Evolutionary conservation across 495 filamentous ascomycete species (phyloP), one percentile per base, ranked within the genome.

Genomic region (Tuber umbilicatum): DNA sequence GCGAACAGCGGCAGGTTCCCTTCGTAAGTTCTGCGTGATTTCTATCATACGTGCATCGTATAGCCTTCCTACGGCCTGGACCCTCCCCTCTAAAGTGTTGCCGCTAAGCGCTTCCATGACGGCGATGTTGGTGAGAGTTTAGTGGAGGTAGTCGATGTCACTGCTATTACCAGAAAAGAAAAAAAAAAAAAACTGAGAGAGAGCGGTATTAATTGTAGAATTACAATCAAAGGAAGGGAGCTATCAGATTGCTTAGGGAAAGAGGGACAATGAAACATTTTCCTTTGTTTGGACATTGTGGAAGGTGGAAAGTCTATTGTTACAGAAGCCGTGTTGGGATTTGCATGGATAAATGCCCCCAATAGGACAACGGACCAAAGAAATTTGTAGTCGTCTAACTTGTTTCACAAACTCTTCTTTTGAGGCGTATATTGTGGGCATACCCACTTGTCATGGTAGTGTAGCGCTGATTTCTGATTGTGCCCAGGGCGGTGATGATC

Each of bases 281-380:
- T 64, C 55, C 55, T 64, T 64, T 64, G 55, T 64, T 31, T 17
- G 55, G 14, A 35, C 55, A 27, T 64, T 17, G 55, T 64, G 27
- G 55, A 31, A 64, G 55, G 55, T 64, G 55, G 55, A 64, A 64
- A 64, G 55, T 64, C 12, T 64, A 64, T 64, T 64, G 55, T 35
- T 64, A 5, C 19, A 17, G 27, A 64, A 64, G 55, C 27, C 55
- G 55, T 64, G 55, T 19, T 35, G 14, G 31, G 55, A 35, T 31
- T 64, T 19, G 12, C 27, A 64, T 35, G 27, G 55, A 17, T n/a
- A n/a, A 12, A 60, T 64, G 27, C 55, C 4, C 31, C 27, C 3
- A 64, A 31, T 27, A 14, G 14, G 1, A 64, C 55, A 64, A 64
- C 5, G 31, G 27, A 35, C 55, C 27, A 64, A 31, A 64, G 55